Evolutionary conservation across 345 rosid genomes (phyloP), one percentile per base, ranked within the genome.

Genomic region (Aquilaria malaccensis): DNA sequence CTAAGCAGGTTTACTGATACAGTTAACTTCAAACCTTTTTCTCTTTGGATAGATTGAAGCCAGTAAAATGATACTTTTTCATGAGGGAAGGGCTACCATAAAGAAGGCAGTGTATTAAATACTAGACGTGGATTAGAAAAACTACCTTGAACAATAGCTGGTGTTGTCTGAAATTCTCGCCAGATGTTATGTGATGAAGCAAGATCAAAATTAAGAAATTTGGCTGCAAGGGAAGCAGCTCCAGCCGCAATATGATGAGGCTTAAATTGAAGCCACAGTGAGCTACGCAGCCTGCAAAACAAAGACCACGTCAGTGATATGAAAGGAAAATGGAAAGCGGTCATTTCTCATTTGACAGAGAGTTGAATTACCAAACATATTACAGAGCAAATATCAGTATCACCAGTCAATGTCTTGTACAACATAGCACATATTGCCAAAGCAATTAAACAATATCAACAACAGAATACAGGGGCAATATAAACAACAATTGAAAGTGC

Each of bases 181-280:
- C 91, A 85, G 67, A 87, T 70, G 72, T 74, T 76, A 33, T 75
- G 87, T 67, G 79, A 69, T 48, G 70, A 63, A 14, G 84, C 70
- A 60, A 85, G 84, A 67, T 87, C 81, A 67, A 80, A 56, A 56
- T 76, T 83, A 53, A 87, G 72, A 49, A 80, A 75, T 75, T 76
- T 81, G 47, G 89, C 85, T 9, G 91, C 95, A 61, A 87, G 87
- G 71, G 70, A 83, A 10, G 86, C 88, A 67, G 88, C 95, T 74
- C 91, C 95, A 10, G 87, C 95, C 52, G 95, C 95, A 73, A 87
- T 87, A 30, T 87, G 88, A 63, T 79, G 82, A 50, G 95, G 91
- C 63, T 83, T 81, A 74, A 85, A 87, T 70, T 83, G 95, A 66
- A 87, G 89, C 95, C 95, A 87, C 54, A 85, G 65, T n/a, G 95